Evolutionary conservation across 148 eudicot genomes (phyloP), one percentile per base, ranked within the genome.

Genomic region (Chenopodium formosanum): DNA sequence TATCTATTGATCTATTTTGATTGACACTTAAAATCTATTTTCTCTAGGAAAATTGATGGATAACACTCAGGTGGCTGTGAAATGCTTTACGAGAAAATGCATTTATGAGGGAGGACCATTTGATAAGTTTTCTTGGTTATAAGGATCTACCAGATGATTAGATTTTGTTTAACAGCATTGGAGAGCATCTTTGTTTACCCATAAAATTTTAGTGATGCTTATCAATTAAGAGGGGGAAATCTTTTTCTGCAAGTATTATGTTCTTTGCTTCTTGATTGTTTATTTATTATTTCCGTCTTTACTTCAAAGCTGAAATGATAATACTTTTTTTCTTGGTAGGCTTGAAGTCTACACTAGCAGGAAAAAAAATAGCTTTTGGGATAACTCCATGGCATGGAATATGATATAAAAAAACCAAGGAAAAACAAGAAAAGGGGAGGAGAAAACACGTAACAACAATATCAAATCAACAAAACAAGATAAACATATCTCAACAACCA

Each of bases 131-230:
- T 31, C 97, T 98, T 50, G 95, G 94, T 79, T 98, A 96, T 82
- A 86, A 84, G 84, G 92, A 96, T 83, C 91, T 96, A 70, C 91
- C 94, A 94, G n/a, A 84, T 96, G 82, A 91, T 96, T 63, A 98
- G 99, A 25, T 91, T 86, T 81, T 96, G 97, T 78, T 92, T 91
- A 50, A 94, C 98, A 70, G 84, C 91, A 4, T 86, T 87, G 1
- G 99, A 96, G 89, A 89, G 91, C 80, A 89, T 94, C 82, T 95
- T 96, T 68, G 95, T 96, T 70, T 96, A 96, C 84, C 99, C 99
- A 1, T 96, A 89, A 64, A 92, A 96, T 88, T 91, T 91, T 16
- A 96, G 99, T 62, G 95, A 94, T 79, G 98, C 98, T 17, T 89
- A 92, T 90, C 93, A 90, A 74, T 82, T 96, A 79, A 88, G 98